Conservation (phyloP, 2,329 filamentous ascomycete species). For the Drechslerella coelobrocha region DNA sequence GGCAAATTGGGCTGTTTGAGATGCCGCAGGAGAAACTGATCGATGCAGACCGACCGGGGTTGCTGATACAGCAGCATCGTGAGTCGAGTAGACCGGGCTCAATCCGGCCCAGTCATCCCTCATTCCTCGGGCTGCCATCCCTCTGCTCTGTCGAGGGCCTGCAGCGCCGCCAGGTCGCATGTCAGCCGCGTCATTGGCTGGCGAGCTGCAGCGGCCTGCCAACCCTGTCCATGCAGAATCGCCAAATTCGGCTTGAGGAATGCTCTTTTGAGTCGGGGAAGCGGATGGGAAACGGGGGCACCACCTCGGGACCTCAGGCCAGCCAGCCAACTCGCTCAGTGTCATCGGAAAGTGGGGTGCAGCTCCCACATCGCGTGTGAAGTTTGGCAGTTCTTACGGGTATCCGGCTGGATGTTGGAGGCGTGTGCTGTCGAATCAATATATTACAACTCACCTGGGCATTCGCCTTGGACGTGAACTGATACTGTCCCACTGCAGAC, state of each 20-base stretch:
- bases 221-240: constrained; percentile 20
- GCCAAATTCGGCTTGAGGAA: constrained; percentile 7
- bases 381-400: background rate
- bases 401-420: background rate
- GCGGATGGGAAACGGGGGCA: constrained; percentile 24
- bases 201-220: background rate
- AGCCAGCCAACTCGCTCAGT: too few relatives aligned
- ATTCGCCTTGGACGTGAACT: too few relatives aligned
- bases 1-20: constrained; percentile 47
- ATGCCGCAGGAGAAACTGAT: constrained; percentile 44
- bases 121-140: constrained; percentile 12
- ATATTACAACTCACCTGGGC: too few relatives aligned
- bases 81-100: constrained; percentile 20
- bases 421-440: too few relatives aligned
- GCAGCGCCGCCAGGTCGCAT: constrained; percentile 21
- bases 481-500: too few relatives aligned
- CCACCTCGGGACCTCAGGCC: too few relatives aligned
- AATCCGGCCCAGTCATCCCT: constrained; percentile 36
- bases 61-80: constrained; percentile 25
- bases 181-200: constrained; percentile 29
- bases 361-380: background rate
- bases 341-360: constrained; percentile 1
- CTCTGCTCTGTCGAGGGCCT: constrained; percentile 25
- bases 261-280: constrained; percentile 35
- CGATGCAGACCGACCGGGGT: constrained; percentile 16